Conservation (phyloP, 257 asterid genomes). For the Datura wrightii region DNA sequence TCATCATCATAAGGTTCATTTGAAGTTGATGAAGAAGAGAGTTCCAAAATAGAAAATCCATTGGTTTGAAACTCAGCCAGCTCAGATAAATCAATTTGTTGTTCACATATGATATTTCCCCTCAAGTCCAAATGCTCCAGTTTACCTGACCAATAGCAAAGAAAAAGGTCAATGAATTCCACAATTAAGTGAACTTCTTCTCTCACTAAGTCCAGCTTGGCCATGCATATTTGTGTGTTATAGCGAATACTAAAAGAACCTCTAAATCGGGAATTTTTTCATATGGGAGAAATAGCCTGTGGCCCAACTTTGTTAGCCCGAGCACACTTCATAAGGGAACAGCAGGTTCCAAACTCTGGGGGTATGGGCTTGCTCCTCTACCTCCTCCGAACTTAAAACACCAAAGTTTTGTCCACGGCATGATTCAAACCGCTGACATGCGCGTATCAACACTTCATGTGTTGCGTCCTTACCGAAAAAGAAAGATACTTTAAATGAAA, state of each 20-base stretch:
- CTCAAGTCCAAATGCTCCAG: slow-evolving; percentile 80
- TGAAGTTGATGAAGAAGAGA: slow-evolving; percentile 43
- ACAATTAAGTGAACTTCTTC: not conserved
- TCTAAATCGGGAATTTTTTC: not conserved
- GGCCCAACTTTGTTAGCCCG: not conserved
- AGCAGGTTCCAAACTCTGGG: not conserved
- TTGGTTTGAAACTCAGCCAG: slow-evolving; percentile 52
- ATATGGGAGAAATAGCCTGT: not conserved
- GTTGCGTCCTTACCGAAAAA: not conserved
- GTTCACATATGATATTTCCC: slow-evolving; percentile 57
- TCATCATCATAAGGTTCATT: slow-evolving; percentile 71
- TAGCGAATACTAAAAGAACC: not conserved
- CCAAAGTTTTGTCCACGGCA: not conserved
- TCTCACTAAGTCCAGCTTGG: not conserved
- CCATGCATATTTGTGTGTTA: not conserved
- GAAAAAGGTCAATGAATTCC: slow-evolving; percentile 23
- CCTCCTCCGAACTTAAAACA: not conserved
- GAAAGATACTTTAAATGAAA: no score
- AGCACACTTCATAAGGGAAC: not conserved
- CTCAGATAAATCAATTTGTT: slow-evolving; percentile 45
- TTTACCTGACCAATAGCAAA: slow-evolving; percentile 54
- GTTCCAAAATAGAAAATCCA: slow-evolving; percentile 52
- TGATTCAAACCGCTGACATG: not conserved
- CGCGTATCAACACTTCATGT: not conserved
- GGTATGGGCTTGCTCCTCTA: not conserved